Evolutionary conservation across 306 rosid genomes (phyloP), one percentile per base, ranked within the genome.

Genomic region (Cicer bijugum): DNA sequence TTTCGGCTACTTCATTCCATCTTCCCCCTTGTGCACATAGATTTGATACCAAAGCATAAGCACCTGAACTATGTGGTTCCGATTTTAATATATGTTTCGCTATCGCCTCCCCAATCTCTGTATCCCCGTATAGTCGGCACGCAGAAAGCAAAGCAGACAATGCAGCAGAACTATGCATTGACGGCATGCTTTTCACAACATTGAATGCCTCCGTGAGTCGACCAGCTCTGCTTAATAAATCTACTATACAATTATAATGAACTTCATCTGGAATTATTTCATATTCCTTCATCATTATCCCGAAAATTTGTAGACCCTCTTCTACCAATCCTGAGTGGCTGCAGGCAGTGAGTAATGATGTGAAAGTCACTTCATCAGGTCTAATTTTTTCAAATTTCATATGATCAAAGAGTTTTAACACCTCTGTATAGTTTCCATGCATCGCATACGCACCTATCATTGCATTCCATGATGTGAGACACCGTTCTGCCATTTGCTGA

Each of bases 401-500:
- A 56, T 59, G 71, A 40, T 84, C 81, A 19, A 84, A 84, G 33
- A 86, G 72, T 78, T 69, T 71, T 5, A 86, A 77, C 40, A 75
- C 84, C 72, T 86, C 79, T 7, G 0, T n/a, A 48, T 70, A 62
- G 59, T 76, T 78, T 63, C 86, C 90, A 56, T 86, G 86, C 79
- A 84, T 86, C 14, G 82, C 90, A 76, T 74, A 84, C 50, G 87
- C 90, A 17, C 65, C 81, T 69, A 84, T 64, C 82, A 86, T 86
- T 39, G 86, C 85, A 78, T 86, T 86, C 90, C 90, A 86, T 57
- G 90, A 81, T 45, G 86, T 81, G 16, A 70, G 81, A 78, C 79
- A 81, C 71, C 52, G 72, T 52, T 81, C 76, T 4, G 46, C 69
- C 79, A 75, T 78, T 75, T 72, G 82, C 70, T 79, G 79, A 81